Evolutionary conservation across 169 alveolate species (phyloP).

Genomic region (Babesia ovata): DNA sequence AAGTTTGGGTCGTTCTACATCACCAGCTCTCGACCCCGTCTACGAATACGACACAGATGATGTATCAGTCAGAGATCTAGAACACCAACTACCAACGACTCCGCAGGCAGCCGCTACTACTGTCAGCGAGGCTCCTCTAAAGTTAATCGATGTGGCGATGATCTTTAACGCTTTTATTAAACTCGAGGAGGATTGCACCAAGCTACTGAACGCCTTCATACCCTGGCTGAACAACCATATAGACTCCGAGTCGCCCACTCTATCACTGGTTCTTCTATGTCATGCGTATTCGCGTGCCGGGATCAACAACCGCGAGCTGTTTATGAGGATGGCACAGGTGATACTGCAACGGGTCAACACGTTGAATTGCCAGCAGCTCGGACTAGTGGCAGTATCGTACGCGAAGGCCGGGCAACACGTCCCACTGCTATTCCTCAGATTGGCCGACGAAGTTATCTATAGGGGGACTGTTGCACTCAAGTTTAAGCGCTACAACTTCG

Average conservation of each 20-base stretch:
- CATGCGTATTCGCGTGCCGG: conserved; percentile 56
- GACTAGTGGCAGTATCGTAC: conserved; percentile 46
- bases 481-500: conserved; percentile 45
- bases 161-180: conserved; percentile 44
- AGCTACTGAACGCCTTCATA: conserved; percentile 35
- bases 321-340: conserved; percentile 30
- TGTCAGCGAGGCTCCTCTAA: background rate
- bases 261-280: conserved; percentile 49
- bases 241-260: conserved; percentile 31
- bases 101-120: background rate
- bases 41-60: background rate
- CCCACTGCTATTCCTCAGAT: conserved; percentile 39
- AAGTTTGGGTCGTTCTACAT: background rate
- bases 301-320: conserved; percentile 29
- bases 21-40: background rate
- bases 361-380: conserved; percentile 44
- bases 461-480: conserved; percentile 66
- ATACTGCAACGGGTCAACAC: conserved; percentile 7
- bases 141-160: conserved; percentile 55
- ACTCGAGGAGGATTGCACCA: conserved; percentile 28
- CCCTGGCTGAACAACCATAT: conserved; percentile 54
- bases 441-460: conserved; percentile 65
- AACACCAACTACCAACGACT: background rate
- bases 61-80: background rate
- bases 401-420: conserved; percentile 41